Evolutionary conservation across 345 rosid species (phyloP).

Genomic region (Lagerstroemia speciosa): DNA sequence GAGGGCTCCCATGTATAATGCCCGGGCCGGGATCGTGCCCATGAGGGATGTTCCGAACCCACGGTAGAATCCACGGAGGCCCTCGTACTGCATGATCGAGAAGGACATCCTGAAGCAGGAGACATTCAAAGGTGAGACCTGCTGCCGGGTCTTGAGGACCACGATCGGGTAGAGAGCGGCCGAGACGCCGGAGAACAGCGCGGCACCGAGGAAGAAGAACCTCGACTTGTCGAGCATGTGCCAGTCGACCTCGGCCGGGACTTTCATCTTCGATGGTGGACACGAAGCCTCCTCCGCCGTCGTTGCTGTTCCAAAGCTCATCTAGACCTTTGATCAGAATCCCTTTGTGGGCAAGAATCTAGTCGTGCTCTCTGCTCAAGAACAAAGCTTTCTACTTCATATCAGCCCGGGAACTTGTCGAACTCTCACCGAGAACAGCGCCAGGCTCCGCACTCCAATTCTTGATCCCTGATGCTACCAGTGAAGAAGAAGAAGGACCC

Average conservation of each 20-base stretch:
- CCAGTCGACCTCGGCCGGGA: slow-evolving; percentile 90
- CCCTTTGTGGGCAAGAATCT: not conserved
- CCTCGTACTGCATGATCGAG: slow-evolving; percentile 58
- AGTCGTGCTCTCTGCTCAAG: not conserved
- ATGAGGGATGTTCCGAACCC: slow-evolving; percentile 84
- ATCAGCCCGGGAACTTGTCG: not conserved
- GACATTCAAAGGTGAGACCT: slow-evolving; percentile 46
- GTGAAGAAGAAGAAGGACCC: too few species aligned
- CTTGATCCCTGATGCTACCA: too few species aligned
- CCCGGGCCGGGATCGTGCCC: slow-evolving; percentile 92
- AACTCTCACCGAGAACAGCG: too few species aligned
- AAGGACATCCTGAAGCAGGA: slow-evolving; percentile 54
- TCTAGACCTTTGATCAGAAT: slow-evolving; percentile 13
- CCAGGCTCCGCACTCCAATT: too few species aligned
- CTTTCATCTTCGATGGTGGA: slow-evolving; percentile 36
- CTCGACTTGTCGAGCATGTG: slow-evolving; percentile 92
- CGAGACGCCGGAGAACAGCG: slow-evolving; percentile 82
- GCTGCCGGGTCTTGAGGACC: slow-evolving; percentile 80
- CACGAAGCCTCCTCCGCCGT: slow-evolving; percentile 52
- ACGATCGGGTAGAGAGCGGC: slow-evolving; percentile 77
- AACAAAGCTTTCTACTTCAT: not conserved
- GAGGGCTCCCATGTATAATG: slow-evolving; percentile 81
- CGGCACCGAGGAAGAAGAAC: slow-evolving; percentile 84
- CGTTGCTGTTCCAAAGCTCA: slow-evolving; percentile 58
- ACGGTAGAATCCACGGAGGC: slow-evolving; percentile 68